phyloP scores from a whole-genome alignment of 2,329 filamentous ascomycete genomes.

The Penicillium sp. region DNA sequence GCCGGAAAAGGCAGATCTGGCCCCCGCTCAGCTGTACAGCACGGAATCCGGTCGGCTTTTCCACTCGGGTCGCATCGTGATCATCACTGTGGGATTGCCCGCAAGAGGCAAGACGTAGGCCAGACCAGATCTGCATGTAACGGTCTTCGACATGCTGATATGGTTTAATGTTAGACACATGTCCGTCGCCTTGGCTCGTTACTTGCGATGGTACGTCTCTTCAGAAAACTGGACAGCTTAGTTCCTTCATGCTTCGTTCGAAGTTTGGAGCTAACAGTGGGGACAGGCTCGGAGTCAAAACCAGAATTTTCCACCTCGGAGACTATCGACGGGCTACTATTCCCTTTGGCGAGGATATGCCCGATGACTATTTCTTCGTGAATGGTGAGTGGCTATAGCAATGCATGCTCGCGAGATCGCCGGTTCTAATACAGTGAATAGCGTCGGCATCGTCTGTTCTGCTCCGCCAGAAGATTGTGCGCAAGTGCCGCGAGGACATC shows the following conservation, averaged over 20 bases:
- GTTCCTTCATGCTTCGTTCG: neutral
- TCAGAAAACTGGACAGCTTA: neutral
- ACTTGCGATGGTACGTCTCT: slow-evolving; percentile 74
- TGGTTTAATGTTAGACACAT: slow-evolving; percentile 65
- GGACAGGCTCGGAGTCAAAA: slow-evolving; percentile 90
- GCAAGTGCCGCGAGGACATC: slow-evolving; percentile 96
- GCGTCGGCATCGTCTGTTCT: slow-evolving; percentile 88
- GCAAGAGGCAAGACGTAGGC: slow-evolving; percentile 91
- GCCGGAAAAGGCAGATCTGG: slow-evolving; percentile 78
- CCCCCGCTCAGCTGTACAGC: slow-evolving; percentile 95
- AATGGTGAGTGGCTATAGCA: slow-evolving; percentile 57
- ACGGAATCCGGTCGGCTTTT: slow-evolving; percentile 97
- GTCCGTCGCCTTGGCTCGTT: slow-evolving; percentile 90
- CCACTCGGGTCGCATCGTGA: slow-evolving; percentile 94
- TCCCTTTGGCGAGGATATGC: slow-evolving; percentile 78
- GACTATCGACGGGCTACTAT: slow-evolving; percentile 94
- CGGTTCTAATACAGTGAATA: slow-evolving; percentile 27
- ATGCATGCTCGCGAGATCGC: neutral
- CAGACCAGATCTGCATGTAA: neutral
- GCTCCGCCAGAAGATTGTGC: slow-evolving; percentile 92
- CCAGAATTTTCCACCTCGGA: slow-evolving; percentile 93
- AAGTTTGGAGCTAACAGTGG: slow-evolving; percentile 1
- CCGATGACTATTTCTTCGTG: slow-evolving; percentile 96
- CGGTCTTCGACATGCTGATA: slow-evolving; percentile 4
- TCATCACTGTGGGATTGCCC: slow-evolving; percentile 93